These are phyloP conservation scores for Phytopythium cucurbitacearum DNA, from an alignment of 352 stramenopile species.

Conservation along the genomic window DNA sequence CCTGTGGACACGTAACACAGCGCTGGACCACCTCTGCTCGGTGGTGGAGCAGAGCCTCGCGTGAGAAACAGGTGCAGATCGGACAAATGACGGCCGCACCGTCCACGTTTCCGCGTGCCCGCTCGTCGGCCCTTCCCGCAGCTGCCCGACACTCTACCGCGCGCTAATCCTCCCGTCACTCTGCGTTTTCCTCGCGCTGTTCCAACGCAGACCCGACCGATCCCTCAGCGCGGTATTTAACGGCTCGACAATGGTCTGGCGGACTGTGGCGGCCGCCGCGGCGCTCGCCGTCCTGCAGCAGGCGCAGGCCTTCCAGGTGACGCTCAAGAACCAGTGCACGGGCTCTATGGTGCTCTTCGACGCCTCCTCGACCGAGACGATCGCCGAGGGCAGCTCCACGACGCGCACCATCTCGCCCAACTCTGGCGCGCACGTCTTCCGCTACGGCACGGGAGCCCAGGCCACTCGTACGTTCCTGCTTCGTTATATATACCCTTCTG, in stretches of 20 bases:
- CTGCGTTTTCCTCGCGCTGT: background rate
- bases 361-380: constrained; percentile 24
- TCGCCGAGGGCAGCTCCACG: constrained; percentile 22
- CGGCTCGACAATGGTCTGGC: constrained; percentile 22
- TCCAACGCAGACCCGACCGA: background rate
- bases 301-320: constrained; percentile 31
- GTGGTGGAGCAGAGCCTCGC: too few species aligned
- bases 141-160: too few species aligned
- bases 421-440: constrained; percentile 36
- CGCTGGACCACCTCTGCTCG: too few species aligned
- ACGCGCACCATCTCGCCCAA: constrained; percentile 28
- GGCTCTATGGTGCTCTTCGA: constrained; percentile 48
- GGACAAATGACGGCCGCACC: too few species aligned
- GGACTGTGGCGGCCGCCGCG: constrained; percentile 17
- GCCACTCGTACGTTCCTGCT: constrained; percentile 33
- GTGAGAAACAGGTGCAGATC: too few species aligned
- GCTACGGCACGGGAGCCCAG: constrained; percentile 37
- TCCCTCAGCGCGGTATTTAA: background rate
- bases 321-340: constrained; percentile 45
- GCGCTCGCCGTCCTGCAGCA: constrained; percentile 16
- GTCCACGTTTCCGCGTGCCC: too few species aligned
- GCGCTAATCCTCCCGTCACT: too few species aligned
- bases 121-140: too few species aligned
- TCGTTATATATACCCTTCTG: background rate
- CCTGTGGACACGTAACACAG: too few species aligned